phyloP scores from a whole-genome alignment of 345 rosid genomes.

The Eucalyptus pauciflora region DNA sequence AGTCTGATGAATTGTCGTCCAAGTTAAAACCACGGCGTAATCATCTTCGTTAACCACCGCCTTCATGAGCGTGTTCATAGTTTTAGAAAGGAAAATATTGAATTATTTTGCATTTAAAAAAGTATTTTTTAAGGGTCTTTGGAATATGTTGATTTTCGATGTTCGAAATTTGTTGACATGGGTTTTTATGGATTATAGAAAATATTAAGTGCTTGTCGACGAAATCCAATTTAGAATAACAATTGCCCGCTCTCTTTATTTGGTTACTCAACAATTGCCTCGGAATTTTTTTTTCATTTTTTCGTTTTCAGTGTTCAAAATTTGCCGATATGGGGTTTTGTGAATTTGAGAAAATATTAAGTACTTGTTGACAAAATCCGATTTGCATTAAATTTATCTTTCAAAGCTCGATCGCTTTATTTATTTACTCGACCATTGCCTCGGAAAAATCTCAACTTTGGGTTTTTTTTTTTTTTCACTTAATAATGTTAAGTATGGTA shows the following conservation, averaged over 20 bases:
- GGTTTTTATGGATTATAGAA: background rate
- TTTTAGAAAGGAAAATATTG: background rate
- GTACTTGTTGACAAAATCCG: background rate
- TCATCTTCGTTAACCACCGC: background rate
- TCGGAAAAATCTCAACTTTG: background rate
- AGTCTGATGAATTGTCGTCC: background rate
- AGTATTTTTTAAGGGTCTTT: background rate
- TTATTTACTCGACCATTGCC: background rate
- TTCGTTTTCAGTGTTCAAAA: no score
- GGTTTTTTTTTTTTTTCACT: background rate
- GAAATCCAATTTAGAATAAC: accelerated
- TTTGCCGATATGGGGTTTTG: no score
- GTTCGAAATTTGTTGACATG: background rate
- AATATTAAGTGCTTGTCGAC: background rate
- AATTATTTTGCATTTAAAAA: background rate
- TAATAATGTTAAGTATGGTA: background rate
- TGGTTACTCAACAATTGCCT: background rate
- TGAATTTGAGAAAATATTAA: no score
- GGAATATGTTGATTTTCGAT: no score
- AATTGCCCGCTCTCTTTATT: no score
- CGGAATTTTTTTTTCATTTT: background rate
- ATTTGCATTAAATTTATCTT: background rate
- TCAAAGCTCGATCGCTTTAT: background rate
- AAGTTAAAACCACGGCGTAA: background rate
- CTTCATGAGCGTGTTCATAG: background rate